A percentile compares a stretch with the other conserved stretches of the same genome.
These are phyloP conservation scores for Zymoseptoria pseudotritici DNA, from an alignment of 2,329 filamentous ascomycete species.

Conservation along the genomic window DNA sequence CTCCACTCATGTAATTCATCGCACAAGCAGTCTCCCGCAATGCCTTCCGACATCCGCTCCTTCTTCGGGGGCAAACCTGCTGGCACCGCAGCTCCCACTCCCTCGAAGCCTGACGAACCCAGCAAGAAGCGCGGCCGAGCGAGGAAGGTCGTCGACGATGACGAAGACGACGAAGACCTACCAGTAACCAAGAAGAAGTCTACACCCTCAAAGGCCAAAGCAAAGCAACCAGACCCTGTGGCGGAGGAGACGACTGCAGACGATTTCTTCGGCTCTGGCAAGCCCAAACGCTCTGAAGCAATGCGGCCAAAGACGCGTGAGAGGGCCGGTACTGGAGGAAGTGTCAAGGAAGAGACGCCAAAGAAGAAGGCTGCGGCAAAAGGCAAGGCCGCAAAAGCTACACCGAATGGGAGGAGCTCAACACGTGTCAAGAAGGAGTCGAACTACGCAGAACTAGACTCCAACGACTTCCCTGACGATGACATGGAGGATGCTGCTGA, in stretches of 20 bases:
- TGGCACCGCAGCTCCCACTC: conserved; percentile 38
- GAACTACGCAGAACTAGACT: conserved; percentile 31
- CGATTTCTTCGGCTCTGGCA: conserved; percentile 54
- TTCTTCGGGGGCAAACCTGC: conserved; percentile 79
- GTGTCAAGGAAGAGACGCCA: conserved; percentile 30
- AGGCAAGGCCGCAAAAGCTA: conserved; percentile 29
- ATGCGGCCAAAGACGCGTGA: conserved; percentile 17
- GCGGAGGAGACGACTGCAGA: conserved; percentile 52
- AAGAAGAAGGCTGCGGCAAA: conserved; percentile 31
- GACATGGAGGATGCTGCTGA: conserved; percentile 51
- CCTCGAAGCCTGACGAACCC: conserved; percentile 29
- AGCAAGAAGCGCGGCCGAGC: conserved; percentile 42
- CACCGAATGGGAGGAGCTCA: conserved; percentile 31
- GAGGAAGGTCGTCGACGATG: conserved; percentile 70
- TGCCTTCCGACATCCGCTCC: conserved; percentile 80
- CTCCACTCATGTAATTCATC: neutral
- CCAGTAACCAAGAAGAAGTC: conserved; percentile 12
- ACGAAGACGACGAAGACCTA: conserved; percentile 58
- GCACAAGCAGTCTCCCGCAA: conserved; percentile 30
- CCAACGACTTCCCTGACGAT: conserved; percentile 32
- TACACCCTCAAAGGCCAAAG: conserved; percentile 54
- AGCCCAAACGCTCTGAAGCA: conserved; percentile 44
- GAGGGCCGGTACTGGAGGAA: neutral
- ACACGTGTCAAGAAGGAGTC: conserved; percentile 37
- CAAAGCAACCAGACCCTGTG: conserved; percentile 36